phyloP scores from a whole-genome alignment of 2,329 filamentous ascomycete genomes.

The Penicillium sp. region DNA sequence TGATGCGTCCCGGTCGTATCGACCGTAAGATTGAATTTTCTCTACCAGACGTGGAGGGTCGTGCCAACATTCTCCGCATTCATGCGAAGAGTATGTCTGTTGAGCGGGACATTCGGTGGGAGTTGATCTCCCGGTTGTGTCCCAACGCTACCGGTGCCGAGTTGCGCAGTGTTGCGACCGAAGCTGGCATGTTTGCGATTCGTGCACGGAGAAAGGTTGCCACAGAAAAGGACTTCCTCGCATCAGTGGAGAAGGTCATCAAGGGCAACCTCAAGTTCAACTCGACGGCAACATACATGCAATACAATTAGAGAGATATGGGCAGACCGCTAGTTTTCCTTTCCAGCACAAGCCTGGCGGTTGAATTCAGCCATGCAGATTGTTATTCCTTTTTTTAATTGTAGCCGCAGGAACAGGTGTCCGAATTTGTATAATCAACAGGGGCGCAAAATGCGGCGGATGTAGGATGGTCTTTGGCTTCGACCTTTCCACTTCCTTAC shows the following conservation, averaged over 20 bases:
- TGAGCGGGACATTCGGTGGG: conserved; percentile 97
- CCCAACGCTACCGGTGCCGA: conserved; percentile 97
- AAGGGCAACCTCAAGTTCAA: conserved; percentile 99
- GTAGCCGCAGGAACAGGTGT: conserved; percentile 8
- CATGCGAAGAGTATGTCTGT: conserved; percentile 99
- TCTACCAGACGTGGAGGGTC: conserved; percentile 90
- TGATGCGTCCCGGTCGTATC: conserved; percentile 96
- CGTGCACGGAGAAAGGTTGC: conserved; percentile 92
- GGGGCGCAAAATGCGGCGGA: neutral
- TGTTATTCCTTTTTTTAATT: conserved; percentile 24
- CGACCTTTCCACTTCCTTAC: too few relatives aligned
- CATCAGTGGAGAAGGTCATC: conserved; percentile 98
- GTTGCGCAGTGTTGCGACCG: conserved; percentile 90
- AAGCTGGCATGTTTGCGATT: conserved; percentile 98
- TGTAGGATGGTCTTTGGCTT: too few relatives aligned
- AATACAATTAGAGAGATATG: conserved; percentile 96
- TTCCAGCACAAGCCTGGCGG: conserved; percentile 19
- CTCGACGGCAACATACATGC: conserved; percentile 95
- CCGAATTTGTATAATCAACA: conserved; percentile 19
- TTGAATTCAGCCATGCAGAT: conserved; percentile 28
- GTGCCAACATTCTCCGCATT: conserved; percentile 95
- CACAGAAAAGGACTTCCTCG: conserved; percentile 97
- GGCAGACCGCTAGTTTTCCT: conserved; percentile 14
- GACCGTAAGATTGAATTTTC: conserved; percentile 99
- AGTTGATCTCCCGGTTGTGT: conserved; percentile 93